Evolutionary conservation across 23 red algal genomes (phyloP).

Genomic region (Gracilaria domingensis): DNA sequence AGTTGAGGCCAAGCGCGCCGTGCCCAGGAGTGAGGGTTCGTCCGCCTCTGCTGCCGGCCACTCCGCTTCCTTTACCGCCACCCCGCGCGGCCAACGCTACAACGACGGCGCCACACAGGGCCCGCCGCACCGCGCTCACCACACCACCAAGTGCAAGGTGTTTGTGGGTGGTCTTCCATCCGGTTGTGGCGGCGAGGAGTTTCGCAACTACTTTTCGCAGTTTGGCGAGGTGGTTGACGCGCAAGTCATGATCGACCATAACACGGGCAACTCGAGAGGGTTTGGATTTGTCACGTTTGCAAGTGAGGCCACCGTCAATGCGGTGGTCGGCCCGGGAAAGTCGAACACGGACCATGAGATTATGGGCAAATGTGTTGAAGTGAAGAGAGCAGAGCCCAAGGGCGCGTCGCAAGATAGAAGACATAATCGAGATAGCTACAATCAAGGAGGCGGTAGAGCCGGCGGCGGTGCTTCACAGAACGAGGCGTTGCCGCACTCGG

Average conservation of each 20-base stretch:
- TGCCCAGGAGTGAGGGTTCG: constrained; percentile 76
- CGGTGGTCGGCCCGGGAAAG: constrained; percentile 71
- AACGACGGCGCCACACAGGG: not conserved
- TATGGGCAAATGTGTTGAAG: constrained; percentile 90
- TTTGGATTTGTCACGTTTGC: constrained; percentile 98
- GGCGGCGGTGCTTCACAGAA: constrained; percentile 27
- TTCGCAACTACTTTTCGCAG: constrained; percentile 88
- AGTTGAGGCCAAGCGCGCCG: constrained; percentile 95
- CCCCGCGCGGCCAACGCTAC: constrained; percentile 11
- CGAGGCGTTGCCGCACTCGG: constrained; percentile 25
- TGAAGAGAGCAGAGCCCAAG: constrained; percentile 89
- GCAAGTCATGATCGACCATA: constrained; percentile 95
- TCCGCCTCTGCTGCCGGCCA: not conserved
- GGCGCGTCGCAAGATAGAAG: constrained; percentile 57
- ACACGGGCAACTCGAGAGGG: constrained; percentile 92
- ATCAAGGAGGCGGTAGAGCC: constrained; percentile 49
- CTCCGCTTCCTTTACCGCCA: not conserved
- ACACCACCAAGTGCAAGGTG: constrained; percentile 76
- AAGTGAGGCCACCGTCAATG: constrained; percentile 72
- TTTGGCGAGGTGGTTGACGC: constrained; percentile 89
- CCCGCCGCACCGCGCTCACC: constrained; percentile 49
- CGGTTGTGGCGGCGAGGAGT: constrained; percentile 78
- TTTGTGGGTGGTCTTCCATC: constrained; percentile 97
- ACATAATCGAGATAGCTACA: constrained; percentile 64
- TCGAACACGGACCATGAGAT: constrained; percentile 87